A percentile compares a stretch with the other conserved stretches of the same genome.
Evolutionary conservation across 225 moss, liverwort and hornwort species (phyloP).

Genomic region (Polytrichum commune): DNA sequence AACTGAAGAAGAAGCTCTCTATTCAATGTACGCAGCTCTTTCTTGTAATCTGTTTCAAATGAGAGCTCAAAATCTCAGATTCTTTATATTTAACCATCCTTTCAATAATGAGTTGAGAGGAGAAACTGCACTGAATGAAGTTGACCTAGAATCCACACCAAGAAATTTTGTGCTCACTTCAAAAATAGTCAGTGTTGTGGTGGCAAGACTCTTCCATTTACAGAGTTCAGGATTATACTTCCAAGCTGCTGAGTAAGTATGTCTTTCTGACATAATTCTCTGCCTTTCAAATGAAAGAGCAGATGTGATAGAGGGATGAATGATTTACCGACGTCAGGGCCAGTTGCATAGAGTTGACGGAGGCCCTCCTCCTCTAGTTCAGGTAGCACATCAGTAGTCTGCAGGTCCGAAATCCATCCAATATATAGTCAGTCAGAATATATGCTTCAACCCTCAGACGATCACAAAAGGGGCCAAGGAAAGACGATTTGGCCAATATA

Average conservation of each 20-base stretch:
- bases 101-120: neutral
- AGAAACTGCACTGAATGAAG: no score
- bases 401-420: neutral
- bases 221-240: no score
- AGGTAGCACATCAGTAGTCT: conserved; percentile 89
- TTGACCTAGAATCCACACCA: no score
- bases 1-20: conserved; percentile 89
- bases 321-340: conserved; percentile 76
- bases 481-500: neutral
- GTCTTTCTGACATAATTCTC: neutral
- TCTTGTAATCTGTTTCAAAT: conserved; percentile 70
- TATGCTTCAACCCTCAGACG: neutral
- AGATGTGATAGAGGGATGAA: neutral
- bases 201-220: no score
- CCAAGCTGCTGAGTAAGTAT: neutral
- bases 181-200: no score
- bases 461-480: no score
- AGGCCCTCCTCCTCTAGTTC: conserved; percentile 93
- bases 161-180: no score
- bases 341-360: conserved; percentile 79
- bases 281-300: neutral
- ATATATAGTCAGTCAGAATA: conserved; percentile 7
- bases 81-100: neutral
- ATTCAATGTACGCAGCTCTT: conserved; percentile 82
- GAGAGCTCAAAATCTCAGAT: neutral